These are phyloP conservation scores for Auriscalpium vulgare DNA, from an alignment of 768 basidiomycete genomes.

Conservation along the genomic window DNA sequence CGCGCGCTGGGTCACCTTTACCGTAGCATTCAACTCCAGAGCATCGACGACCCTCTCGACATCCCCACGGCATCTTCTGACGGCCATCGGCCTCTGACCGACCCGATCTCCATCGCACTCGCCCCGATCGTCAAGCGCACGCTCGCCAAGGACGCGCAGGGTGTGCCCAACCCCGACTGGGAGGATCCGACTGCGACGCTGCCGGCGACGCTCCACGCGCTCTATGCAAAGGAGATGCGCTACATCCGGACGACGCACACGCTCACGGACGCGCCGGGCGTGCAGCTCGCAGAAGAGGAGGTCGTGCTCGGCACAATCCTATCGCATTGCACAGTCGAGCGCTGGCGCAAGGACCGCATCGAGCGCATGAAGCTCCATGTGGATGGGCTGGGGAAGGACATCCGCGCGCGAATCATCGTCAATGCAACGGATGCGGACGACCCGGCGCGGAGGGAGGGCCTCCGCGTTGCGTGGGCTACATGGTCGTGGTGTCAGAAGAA, in stretches of 20 bases:
- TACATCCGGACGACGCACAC: conserved; percentile 68
- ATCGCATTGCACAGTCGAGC: conserved; percentile 54
- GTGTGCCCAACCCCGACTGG: too few species aligned
- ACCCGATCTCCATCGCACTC: conserved; percentile 3
- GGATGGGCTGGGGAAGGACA: conserved; percentile 41
- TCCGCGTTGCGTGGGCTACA: conserved; percentile 54
- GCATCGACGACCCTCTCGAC: conserved; percentile 22
- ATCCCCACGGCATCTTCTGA: neutral
- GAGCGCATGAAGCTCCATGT: conserved; percentile 58
- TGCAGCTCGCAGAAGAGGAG: conserved; percentile 61
- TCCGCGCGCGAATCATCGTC: conserved; percentile 29
- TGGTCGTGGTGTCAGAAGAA: conserved; percentile 50
- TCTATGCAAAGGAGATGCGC: conserved; percentile 56
- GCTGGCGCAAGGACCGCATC: conserved; percentile 51
- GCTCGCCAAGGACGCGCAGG: neutral
- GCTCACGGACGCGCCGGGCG: conserved; percentile 46
- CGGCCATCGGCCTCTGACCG: neutral
- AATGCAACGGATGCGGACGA: neutral
- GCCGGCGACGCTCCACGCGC: conserved; percentile 29
- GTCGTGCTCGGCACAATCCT: conserved; percentile 69
- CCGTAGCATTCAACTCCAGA: conserved; percentile 47
- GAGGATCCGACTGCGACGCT: neutral
- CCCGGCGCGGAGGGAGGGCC: conserved; percentile 24
- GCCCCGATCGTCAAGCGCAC: neutral
- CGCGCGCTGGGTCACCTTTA: conserved; percentile 68